Evolutionary conservation across 2,329 filamentous ascomycete genomes (phyloP), one percentile per base, ranked within the genome.

Genomic region (Fusarium verticillioides): DNA sequence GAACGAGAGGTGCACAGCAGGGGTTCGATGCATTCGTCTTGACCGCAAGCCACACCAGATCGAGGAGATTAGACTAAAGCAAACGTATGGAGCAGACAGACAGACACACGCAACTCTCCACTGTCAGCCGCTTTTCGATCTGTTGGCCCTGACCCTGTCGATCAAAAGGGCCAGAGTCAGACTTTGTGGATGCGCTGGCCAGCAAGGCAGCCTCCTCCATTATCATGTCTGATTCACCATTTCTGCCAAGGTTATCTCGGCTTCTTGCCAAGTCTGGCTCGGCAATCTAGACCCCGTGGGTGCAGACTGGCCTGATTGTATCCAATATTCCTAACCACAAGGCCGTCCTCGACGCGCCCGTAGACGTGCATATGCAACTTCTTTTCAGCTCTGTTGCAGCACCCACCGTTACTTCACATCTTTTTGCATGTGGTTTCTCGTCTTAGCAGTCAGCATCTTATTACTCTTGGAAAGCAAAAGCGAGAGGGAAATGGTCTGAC

Each of bases 321-420:
- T 34, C 18, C 46, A 40, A 34, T 46, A 7, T 62, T 28, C 21
- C 21, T 49, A 52, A 62, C 69, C 60, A 69, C 60, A 40, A 57
- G 59, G 44, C 64, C 64, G 26, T 47, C 23, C 49, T 63, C 39
- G 47, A 74, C 60, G 59, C 71, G 71, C 71, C 52, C 72, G 61
- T 69, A 34, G 21, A 64, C 56, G 32, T 74, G 71, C 69, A 73
- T 75, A 60, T 74, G 30, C 30, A 40, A 18, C 19, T 50, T 26
- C 1, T 50, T 50, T 52, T 52, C 47, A 36, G 47, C 47, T 36
- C 30, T 26, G 47, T 47, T 30, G 26, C 44, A 47, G 50, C 37
- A 66, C 37, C 16, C 36, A 43, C 56, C 52, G 46, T 40, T 34
- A 4, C 12, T 23, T 34, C 19, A 49, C 64, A 16, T 40, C 19